A percentile compares a stretch with the other conserved stretches of the same genome.
These are phyloP conservation scores for Phytophthora cajani DNA, from an alignment of 352 stramenopile species.

Conservation along the genomic window DNA sequence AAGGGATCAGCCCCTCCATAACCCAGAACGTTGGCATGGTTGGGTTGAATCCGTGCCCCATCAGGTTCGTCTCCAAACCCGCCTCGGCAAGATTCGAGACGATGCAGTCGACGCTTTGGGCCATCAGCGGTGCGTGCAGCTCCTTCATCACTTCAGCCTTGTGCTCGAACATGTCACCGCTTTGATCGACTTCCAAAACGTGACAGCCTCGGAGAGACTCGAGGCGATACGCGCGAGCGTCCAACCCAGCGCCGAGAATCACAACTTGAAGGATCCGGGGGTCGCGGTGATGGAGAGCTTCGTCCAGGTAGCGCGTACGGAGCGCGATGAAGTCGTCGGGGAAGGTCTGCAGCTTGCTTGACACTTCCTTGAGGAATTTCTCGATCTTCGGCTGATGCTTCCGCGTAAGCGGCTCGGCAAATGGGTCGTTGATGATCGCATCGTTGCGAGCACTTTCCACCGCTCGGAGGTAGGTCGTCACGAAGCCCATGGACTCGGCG, in stretches of 20 bases:
- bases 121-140: slow-evolving; percentile 44
- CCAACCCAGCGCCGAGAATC: slow-evolving; percentile 60
- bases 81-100: slow-evolving; percentile 54
- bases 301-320: slow-evolving; percentile 63
- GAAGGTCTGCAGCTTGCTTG: slow-evolving; percentile 5
- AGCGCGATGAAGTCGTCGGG: slow-evolving; percentile 43
- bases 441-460: slow-evolving; percentile 40
- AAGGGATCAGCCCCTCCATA: slow-evolving; percentile 62
- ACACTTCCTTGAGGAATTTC: slow-evolving; percentile 24
- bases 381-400: slow-evolving; percentile 36
- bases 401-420: slow-evolving; percentile 35
- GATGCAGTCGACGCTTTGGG: slow-evolving; percentile 51
- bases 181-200: slow-evolving; percentile 66
- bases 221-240: slow-evolving; percentile 63
- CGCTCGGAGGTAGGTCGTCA: slow-evolving; percentile 41
- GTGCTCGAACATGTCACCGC: slow-evolving; percentile 48
- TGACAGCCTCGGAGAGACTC: slow-evolving; percentile 46
- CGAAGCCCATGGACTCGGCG: slow-evolving; percentile 43
- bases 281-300: slow-evolving; percentile 52
- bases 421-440: slow-evolving; percentile 46
- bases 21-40: slow-evolving; percentile 63
- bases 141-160: slow-evolving; percentile 58
- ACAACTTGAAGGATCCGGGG: slow-evolving; percentile 58
- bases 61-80: slow-evolving; percentile 40
- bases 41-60: slow-evolving; percentile 52